A percentile compares a stretch with the other conserved stretches of the same genome.
Evolutionary conservation across 805 yeast genomes (phyloP).

Genomic region (Wickerhamiella vanderwaltii): DNA sequence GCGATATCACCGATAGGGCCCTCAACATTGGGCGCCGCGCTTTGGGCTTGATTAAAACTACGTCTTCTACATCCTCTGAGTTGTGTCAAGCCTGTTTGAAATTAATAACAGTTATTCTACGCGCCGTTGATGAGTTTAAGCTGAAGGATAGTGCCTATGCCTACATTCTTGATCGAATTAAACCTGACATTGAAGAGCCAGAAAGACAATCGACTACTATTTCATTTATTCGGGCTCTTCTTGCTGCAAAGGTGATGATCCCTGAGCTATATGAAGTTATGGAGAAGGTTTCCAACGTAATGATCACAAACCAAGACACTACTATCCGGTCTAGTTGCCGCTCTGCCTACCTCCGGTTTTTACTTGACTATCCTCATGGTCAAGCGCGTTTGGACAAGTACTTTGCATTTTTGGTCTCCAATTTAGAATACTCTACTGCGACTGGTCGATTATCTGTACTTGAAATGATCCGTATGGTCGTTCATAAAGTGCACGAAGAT

Average conservation of each 20-base stretch:
- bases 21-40: slow-evolving; percentile 24
- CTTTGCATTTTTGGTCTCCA: slow-evolving; percentile 65
- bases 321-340: slow-evolving; percentile 78
- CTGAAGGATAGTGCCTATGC: slow-evolving; percentile 62
- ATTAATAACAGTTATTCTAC: slow-evolving; percentile 45
- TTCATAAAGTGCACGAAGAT: slow-evolving; percentile 42
- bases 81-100: slow-evolving; percentile 69
- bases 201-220: slow-evolving; percentile 80
- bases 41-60: slow-evolving; percentile 49
- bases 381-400: slow-evolving; percentile 72
- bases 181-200: slow-evolving; percentile 85
- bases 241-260: slow-evolving; percentile 57
- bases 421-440: slow-evolving; percentile 72
- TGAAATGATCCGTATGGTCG: slow-evolving; percentile 66
- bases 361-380: slow-evolving; percentile 93
- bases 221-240: slow-evolving; percentile 66
- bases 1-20: slow-evolving; percentile 29
- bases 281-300: slow-evolving; percentile 65
- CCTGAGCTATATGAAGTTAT: slow-evolving; percentile 86
- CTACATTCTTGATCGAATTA: slow-evolving; percentile 56
- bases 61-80: slow-evolving; percentile 67
- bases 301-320: slow-evolving; percentile 79
- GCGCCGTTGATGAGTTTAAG: slow-evolving; percentile 52
- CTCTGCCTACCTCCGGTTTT: slow-evolving; percentile 66
- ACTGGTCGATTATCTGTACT: slow-evolving; percentile 81